A percentile compares a stretch with the other conserved stretches of the same genome.
Conservation (phyloP, 352 stramenopile species). For the Phytophthora quininea region DNA sequence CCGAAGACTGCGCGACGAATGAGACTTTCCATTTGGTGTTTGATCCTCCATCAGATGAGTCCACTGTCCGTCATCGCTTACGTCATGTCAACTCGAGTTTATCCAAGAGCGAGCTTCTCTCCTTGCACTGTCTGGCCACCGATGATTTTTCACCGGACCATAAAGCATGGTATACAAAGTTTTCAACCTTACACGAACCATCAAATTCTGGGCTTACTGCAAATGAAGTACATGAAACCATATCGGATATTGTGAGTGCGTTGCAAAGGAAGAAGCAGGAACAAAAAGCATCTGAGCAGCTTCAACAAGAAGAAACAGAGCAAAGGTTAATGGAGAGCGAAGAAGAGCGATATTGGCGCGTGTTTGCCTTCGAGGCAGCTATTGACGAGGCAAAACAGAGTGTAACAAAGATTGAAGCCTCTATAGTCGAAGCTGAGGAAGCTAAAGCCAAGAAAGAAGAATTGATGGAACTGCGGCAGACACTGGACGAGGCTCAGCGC, state of each 20-base stretch:
- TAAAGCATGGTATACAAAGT: conserved; percentile 56
- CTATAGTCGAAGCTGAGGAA: conserved; percentile 66
- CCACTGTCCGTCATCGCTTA: conserved; percentile 57
- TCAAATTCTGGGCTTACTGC: conserved; percentile 15
- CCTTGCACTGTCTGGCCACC: conserved; percentile 49
- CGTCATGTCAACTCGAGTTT: conserved; percentile 52
- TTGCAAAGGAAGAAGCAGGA: conserved; percentile 29
- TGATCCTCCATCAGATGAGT: conserved; percentile 50
- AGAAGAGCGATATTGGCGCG: conserved; percentile 42
- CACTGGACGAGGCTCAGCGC: conserved; percentile 42
- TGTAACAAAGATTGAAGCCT: conserved; percentile 38
- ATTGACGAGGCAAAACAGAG: conserved; percentile 48
- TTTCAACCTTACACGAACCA: conserved; percentile 49
- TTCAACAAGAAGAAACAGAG: conserved; percentile 36
- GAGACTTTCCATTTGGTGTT: conserved; percentile 56
- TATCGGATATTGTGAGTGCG: conserved; percentile 42
- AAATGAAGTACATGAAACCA: conserved; percentile 40
- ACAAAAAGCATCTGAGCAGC: conserved; percentile 17
- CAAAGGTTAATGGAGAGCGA: conserved; percentile 36
- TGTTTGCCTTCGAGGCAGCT: conserved; percentile 41
- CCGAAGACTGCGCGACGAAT: conserved; percentile 55
- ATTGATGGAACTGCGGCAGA: conserved; percentile 48
- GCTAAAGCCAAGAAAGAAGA: conserved; percentile 85
- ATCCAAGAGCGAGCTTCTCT: conserved; percentile 57
- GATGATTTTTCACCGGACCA: conserved; percentile 29